phyloP scores from a whole-genome alignment of 1,284 basidiomycete species.

The Cutaneotrichosporon cutaneum region DNA sequence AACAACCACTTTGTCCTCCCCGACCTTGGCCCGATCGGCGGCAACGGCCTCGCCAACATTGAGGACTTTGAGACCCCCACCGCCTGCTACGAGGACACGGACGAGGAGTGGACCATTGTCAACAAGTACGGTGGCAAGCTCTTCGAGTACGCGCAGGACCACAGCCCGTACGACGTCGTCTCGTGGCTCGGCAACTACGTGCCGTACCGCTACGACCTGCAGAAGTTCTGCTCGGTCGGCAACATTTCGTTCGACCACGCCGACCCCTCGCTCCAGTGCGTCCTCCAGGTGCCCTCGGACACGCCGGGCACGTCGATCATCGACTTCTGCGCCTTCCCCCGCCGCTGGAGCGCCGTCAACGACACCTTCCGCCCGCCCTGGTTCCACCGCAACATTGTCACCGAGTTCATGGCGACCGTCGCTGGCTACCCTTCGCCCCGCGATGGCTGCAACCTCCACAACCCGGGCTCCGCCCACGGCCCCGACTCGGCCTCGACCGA shows the following conservation, averaged over 20 bases:
- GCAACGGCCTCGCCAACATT: constrained; percentile 63
- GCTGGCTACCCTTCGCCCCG: constrained; percentile 19
- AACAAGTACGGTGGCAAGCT: constrained; percentile 20
- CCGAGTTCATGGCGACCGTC: constrained; percentile 30
- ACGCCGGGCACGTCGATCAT: constrained; percentile 60
- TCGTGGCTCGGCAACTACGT: constrained; percentile 70
- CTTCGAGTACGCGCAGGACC: constrained; percentile 56
- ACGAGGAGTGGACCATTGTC: constrained; percentile 57
- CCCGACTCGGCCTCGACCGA: constrained; percentile 28
- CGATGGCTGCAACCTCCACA: constrained; percentile 37
- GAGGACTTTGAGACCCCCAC: constrained; percentile 66
- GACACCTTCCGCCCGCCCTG: constrained; percentile 52
- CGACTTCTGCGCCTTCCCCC: constrained; percentile 32
- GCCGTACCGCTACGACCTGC: constrained; percentile 68
- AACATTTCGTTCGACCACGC: constrained; percentile 60
- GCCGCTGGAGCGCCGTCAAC: constrained; percentile 46
- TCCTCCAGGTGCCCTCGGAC: constrained; percentile 50
- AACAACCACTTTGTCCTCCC: constrained; percentile 66
- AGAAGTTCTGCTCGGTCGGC: constrained; percentile 66
- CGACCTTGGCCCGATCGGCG: constrained; percentile 66
- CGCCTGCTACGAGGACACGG: constrained; percentile 62
- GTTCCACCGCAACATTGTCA: constrained; percentile 62
- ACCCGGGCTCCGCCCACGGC: constrained; percentile 37
- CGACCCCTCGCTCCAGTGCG: constrained; percentile 43
- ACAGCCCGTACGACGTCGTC: constrained; percentile 59